phyloP scores from a whole-genome alignment of 768 basidiomycete genomes.

The Russula lepida region DNA sequence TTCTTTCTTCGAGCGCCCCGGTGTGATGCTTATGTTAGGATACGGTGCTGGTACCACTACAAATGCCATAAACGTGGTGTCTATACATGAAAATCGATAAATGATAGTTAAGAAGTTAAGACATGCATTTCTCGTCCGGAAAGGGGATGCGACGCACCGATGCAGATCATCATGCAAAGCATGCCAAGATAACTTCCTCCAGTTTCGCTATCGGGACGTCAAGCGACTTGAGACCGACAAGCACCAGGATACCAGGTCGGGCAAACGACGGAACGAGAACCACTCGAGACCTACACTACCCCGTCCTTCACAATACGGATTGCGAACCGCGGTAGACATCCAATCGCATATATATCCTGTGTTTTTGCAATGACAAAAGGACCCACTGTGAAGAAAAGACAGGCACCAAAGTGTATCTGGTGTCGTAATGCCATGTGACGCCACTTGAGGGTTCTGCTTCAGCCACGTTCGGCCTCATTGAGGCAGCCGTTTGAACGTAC shows the following conservation, averaged over 20 bases:
- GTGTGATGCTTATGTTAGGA: neutral
- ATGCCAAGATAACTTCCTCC: conserved; percentile 4
- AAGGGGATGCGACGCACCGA: neutral
- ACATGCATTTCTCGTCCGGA: neutral
- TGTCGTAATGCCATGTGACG: conserved; percentile 97
- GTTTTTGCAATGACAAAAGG: conserved; percentile 84
- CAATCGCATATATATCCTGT: conserved; percentile 85
- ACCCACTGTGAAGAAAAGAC: conserved; percentile 82
- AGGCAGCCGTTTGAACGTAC: conserved; percentile 65
- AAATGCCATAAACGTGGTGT: neutral
- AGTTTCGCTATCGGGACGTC: conserved; percentile 14
- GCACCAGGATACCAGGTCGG: conserved; percentile 16
- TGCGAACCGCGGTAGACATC: conserved; percentile 77
- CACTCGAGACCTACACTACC: conserved; percentile 20
- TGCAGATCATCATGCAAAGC: neutral
- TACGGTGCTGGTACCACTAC: neutral
- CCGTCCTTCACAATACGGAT: conserved; percentile 54
- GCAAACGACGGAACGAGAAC: conserved; percentile 18
- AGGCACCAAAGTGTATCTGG: conserved; percentile 99
- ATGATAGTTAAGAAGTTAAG: neutral
- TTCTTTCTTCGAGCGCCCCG: neutral
- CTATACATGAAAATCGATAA: neutral
- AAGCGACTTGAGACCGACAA: conserved; percentile 16
- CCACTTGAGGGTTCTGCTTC: conserved; percentile 82
- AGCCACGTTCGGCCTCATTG: conserved; percentile 63